Conservation (phyloP, 345 rosid species). For the Hibiscus trionum region DNA sequence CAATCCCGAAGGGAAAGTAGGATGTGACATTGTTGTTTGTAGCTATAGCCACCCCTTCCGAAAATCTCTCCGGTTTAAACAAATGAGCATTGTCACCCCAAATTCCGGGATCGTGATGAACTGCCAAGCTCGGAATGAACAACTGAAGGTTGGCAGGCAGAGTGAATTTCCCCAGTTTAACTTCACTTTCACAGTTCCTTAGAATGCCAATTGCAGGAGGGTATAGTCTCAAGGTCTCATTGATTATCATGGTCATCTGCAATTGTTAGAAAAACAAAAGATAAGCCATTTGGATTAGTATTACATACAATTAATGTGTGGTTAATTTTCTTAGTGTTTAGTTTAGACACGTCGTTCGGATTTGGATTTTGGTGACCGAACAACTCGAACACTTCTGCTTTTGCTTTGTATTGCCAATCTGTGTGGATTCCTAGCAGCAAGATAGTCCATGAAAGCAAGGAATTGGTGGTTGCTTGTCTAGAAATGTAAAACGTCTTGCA, state of each 20-base stretch:
- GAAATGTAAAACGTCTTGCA: not conserved
- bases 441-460: not conserved
- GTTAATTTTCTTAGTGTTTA: not conserved
- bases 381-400: not conserved
- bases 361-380: not conserved
- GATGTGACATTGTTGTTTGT: not conserved
- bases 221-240: not conserved
- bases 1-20: not conserved
- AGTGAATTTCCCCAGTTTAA: not conserved
- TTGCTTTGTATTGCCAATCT: not conserved
- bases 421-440: not conserved
- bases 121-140: not conserved
- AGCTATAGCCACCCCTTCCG: not conserved
- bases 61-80: not conserved
- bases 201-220: not conserved
- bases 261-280: not conserved
- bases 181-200: not conserved
- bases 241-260: not conserved
- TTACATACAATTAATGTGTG: not conserved
- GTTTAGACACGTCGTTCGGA: not conserved
- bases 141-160: not conserved
- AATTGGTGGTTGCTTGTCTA: not conserved
- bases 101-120: not conserved
- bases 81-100: not conserved
- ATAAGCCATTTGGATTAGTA: not conserved